Conservation (phyloP, 192 early-diverging fungal genomes). For the Coemansia sp. region DNA sequence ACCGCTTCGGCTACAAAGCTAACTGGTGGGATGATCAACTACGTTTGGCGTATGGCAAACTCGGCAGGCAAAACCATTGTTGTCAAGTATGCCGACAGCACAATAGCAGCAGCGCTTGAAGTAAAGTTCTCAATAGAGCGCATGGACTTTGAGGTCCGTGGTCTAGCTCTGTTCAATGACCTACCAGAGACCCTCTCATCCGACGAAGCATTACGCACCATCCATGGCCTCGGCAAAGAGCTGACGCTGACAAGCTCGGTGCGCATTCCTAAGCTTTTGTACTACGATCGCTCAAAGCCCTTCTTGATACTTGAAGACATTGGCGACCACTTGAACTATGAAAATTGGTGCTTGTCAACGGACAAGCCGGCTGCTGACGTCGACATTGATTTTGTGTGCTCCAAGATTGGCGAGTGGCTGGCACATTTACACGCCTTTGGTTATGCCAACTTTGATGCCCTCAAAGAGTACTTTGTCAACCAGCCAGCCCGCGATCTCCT, state of each 20-base stretch:
- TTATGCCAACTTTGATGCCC: background rate
- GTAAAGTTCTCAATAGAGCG: conserved; percentile 20
- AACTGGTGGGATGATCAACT: conserved; percentile 31
- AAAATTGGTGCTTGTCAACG: conserved; percentile 4
- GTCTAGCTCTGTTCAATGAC: conserved; percentile 14
- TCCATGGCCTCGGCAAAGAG: background rate
- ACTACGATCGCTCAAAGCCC: conserved; percentile 7
- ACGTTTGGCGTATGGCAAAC: conserved; percentile 22
- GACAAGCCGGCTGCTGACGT: background rate
- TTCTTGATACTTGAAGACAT: conserved; percentile 35
- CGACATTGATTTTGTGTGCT: conserved; percentile 12
- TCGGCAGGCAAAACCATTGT: conserved; percentile 4
- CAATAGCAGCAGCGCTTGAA: background rate
- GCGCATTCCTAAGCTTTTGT: conserved; percentile 15
- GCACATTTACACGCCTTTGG: conserved; percentile 30
- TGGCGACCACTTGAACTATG: conserved; percentile 8
- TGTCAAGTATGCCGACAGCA: conserved; percentile 24
- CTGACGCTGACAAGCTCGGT: background rate
- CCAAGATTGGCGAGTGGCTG: conserved; percentile 18
- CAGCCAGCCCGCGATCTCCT: conserved; percentile 13
- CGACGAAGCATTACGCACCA: background rate
- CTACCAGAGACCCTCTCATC: background rate
- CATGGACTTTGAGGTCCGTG: conserved; percentile 30
- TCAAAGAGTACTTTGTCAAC: conserved; percentile 9
- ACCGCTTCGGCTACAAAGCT: conserved; percentile 11